Conservation (phyloP, 2,329 filamentous ascomycete genomes). For the Arachnopeziza araneosa region DNA sequence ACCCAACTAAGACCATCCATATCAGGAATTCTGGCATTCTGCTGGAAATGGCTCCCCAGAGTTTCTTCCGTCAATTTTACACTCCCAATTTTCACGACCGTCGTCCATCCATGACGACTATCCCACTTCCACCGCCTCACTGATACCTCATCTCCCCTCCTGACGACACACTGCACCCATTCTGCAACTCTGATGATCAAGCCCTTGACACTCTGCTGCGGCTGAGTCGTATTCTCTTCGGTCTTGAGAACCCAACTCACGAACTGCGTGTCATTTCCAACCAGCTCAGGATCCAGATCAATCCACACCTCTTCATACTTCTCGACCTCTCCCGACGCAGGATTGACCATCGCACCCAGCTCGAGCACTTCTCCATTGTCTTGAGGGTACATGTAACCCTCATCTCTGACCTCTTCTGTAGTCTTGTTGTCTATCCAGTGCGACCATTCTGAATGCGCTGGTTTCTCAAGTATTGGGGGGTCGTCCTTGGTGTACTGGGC, state of each 20-base stretch:
- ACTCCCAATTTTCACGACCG: neutral
- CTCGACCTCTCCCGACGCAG: conserved; percentile 23
- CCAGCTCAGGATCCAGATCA: conserved; percentile 19
- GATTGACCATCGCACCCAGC: conserved; percentile 25
- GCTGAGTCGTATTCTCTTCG: neutral
- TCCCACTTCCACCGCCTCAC: conserved; percentile 18
- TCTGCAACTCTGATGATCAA: conserved; percentile 20
- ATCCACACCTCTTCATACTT: conserved; percentile 32
- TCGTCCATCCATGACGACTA: conserved; percentile 8
- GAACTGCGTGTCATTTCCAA: conserved; percentile 1
- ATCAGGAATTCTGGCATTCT: conserved; percentile 1
- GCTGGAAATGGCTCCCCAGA: neutral
- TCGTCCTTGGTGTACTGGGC: conserved; percentile 7
- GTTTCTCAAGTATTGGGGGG: conserved; percentile 4
- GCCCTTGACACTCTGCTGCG: conserved; percentile 4
- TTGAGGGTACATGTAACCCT: conserved; percentile 29
- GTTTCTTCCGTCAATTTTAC: neutral
- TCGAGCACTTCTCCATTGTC: conserved; percentile 25
- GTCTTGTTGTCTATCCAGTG: conserved; percentile 26
- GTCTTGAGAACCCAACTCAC: conserved; percentile 19
- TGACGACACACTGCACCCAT: conserved; percentile 18
- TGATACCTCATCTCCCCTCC: conserved; percentile 11
- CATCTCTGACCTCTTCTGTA: conserved; percentile 23
- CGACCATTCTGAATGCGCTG: conserved; percentile 25
- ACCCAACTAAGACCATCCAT: conserved; percentile 9